phyloP scores from a whole-genome alignment of 2,329 filamentous ascomycete genomes.

The Pestalotiopsis fici region DNA sequence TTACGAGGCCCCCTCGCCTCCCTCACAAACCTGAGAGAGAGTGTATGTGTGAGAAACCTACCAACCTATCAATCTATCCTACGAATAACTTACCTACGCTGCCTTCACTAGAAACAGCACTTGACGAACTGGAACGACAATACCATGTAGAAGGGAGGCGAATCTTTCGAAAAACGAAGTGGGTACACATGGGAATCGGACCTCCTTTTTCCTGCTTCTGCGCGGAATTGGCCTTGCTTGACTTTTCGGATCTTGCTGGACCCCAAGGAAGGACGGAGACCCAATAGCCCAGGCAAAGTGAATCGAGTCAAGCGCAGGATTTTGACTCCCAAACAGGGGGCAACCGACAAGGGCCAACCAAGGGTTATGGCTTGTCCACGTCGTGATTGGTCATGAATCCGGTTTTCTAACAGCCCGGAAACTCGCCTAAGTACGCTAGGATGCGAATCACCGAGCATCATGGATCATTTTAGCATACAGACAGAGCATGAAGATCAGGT shows the following conservation, averaged over 20 bases:
- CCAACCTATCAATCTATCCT: too few species aligned
- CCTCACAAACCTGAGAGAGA: too few species aligned
- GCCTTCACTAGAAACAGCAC: neutral
- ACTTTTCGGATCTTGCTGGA: neutral
- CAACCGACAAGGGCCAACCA: neutral
- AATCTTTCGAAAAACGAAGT: neutral
- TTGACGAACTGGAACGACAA: too few species aligned
- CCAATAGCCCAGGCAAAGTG: neutral
- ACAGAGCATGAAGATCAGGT: neutral
- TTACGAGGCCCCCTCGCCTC: too few species aligned
- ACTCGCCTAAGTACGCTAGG: slow-evolving; percentile 1
- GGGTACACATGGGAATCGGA: neutral
- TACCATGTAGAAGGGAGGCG: neutral
- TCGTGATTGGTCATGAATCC: neutral
- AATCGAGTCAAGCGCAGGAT: slow-evolving; percentile 2
- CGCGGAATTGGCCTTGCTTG: neutral
- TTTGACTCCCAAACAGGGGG: neutral
- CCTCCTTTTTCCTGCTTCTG: neutral
- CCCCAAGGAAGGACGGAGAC: neutral
- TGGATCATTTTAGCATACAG: neutral
- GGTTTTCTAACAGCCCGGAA: slow-evolving; percentile 4
- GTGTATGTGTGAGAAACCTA: neutral
- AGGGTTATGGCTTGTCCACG: neutral
- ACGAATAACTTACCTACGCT: too few species aligned
- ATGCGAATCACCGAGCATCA: slow-evolving; percentile 3